These are phyloP conservation scores for Paratrypanosoma confusum DNA, from an alignment of 208 protist species.

Conservation along the genomic window DNA sequence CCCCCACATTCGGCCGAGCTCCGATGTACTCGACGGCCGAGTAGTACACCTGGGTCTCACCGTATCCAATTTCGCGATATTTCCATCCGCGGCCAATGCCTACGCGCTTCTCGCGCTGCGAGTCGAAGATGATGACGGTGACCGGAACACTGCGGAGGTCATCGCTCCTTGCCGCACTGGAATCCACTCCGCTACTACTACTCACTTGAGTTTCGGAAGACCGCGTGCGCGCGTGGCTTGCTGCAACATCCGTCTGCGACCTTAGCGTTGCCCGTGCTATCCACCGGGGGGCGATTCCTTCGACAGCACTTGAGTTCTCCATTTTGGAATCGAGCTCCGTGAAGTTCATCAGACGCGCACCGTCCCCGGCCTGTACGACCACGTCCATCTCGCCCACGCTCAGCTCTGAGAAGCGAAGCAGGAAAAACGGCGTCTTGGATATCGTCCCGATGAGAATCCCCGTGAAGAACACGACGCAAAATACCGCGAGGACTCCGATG, in stretches of 20 bases:
- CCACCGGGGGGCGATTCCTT: slow-evolving; percentile 49
- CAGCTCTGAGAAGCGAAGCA: slow-evolving; percentile 60
- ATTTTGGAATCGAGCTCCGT: slow-evolving; percentile 20
- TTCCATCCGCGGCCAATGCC: slow-evolving; percentile 82
- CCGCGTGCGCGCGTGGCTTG: not conserved
- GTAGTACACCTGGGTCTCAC: slow-evolving; percentile 70
- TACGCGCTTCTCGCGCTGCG: slow-evolving; percentile 35
- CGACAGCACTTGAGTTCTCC: slow-evolving; percentile 9
- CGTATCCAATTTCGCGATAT: slow-evolving; percentile 60
- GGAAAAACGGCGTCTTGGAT: slow-evolving; percentile 51
- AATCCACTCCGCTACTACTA: not conserved
- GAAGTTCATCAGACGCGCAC: slow-evolving; percentile 39
- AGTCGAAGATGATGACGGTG: slow-evolving; percentile 69
- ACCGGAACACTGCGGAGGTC: not conserved
- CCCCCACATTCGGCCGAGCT: slow-evolving; percentile 33
- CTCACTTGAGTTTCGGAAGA: not conserved
- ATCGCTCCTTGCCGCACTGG: slow-evolving; percentile 6
- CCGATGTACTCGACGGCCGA: slow-evolving; percentile 54
- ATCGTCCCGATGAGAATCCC: slow-evolving; percentile 34
- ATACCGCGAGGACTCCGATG: slow-evolving; percentile 45
- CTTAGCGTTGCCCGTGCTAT: slow-evolving; percentile 20
- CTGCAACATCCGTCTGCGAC: slow-evolving; percentile 1
- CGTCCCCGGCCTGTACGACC: slow-evolving; percentile 18
- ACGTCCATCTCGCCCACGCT: slow-evolving; percentile 63
- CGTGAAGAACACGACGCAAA: slow-evolving; percentile 62